These are phyloP conservation scores for Ceratobasidium papillatum DNA, from an alignment of 1,284 basidiomycete genomes.

Conservation along the genomic window DNA sequence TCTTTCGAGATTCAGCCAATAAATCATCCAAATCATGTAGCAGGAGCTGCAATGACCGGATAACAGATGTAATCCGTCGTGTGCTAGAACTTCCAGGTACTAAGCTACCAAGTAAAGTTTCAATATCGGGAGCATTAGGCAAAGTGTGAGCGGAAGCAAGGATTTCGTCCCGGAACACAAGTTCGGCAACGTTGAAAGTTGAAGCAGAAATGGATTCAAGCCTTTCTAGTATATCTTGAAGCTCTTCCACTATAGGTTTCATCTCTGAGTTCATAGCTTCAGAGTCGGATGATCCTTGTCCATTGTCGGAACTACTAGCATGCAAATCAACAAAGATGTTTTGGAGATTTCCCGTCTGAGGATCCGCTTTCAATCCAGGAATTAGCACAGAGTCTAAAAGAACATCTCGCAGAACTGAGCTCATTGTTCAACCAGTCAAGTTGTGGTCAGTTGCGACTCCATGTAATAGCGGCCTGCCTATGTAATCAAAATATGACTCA, in stretches of 20 bases:
- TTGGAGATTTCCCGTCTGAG: too few relatives aligned
- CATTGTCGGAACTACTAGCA: too few relatives aligned
- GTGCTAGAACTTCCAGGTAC: neutral
- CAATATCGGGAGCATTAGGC: neutral
- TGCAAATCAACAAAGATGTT: neutral
- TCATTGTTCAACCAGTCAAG: too few relatives aligned
- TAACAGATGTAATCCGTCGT: neutral
- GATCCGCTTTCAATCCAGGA: too few relatives aligned
- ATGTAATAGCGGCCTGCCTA: too few relatives aligned
- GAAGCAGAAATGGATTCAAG: neutral
- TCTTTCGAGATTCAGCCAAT: neutral
- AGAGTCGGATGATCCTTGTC: too few relatives aligned
- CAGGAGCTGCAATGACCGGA: neutral
- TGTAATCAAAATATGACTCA: too few relatives aligned
- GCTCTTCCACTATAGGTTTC: neutral
- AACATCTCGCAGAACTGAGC: too few relatives aligned
- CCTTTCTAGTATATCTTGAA: neutral
- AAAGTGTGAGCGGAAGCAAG: neutral
- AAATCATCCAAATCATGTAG: neutral
- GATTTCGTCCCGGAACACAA: neutral
- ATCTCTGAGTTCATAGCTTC: neutral
- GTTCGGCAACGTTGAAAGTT: neutral
- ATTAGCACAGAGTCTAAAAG: too few relatives aligned
- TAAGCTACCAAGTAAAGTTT: neutral
- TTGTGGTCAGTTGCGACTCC: too few relatives aligned